Conservation (phyloP, 805 yeast genomes). For the Scheffersomyces lignosus region DNA sequence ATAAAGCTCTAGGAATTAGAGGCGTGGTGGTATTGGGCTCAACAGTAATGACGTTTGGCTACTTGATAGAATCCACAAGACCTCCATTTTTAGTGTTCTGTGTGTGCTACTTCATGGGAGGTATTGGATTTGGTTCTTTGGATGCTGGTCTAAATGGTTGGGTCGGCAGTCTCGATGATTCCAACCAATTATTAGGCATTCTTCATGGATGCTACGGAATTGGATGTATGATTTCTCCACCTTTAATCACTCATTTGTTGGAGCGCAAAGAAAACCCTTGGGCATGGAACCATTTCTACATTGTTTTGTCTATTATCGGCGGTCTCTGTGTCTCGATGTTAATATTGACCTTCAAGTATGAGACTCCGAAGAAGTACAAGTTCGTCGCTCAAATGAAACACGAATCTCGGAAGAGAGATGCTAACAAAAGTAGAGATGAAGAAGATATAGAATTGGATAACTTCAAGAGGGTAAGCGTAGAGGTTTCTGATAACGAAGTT, state of each 20-base stretch:
- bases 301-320: constrained; percentile 31
- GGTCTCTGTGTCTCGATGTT: constrained; percentile 20
- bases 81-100: constrained; percentile 46
- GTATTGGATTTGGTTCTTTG: constrained; percentile 56
- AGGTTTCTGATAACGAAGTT: constrained; percentile 3
- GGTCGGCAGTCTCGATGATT: constrained; percentile 46
- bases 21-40: constrained; percentile 44
- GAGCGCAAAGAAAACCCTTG: constrained; percentile 37
- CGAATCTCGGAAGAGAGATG: constrained; percentile 1
- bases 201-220: constrained; percentile 55
- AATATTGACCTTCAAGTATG: constrained; percentile 35
- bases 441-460: constrained; percentile 13
- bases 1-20: constrained; percentile 45
- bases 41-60: constrained; percentile 35
- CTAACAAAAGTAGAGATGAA: constrained; percentile 4
- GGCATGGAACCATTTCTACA: constrained; percentile 50
- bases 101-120: constrained; percentile 40
- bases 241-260: constrained; percentile 42
- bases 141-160: constrained; percentile 59
- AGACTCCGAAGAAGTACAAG: constrained; percentile 45
- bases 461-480: background rate
- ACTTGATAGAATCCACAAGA: constrained; percentile 33
- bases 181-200: constrained; percentile 51
- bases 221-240: constrained; percentile 54
- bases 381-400: constrained; percentile 21